Base-by-base conservation (phyloP, 805 yeast genomes). In the Myxozyma nipponensis region DNA sequence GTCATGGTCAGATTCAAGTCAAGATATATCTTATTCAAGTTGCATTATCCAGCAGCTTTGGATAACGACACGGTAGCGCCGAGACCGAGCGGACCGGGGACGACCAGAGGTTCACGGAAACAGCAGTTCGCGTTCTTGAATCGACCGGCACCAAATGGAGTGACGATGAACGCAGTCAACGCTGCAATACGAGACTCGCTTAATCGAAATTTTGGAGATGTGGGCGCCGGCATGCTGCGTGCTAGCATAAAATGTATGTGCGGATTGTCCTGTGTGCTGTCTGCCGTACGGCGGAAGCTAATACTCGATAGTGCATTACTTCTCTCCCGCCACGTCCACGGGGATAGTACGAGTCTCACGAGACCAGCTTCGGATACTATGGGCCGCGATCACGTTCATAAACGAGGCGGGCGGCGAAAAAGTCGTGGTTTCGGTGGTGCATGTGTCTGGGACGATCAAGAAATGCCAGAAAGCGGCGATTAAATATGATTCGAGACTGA, bases 1-100 rank as follows among this genome's bases (percentile, higher is more conserved):
- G 15, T 18, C 6, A 90, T 90, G 98, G 98, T 90, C 15, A 78
- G 98, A 62, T 73, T 90, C 25, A 90, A 90, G 66, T 82, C 89
- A 17, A 72, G 98, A 59, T 90, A 91, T 62, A 74, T 90, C 10
- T 72, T 89, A 3, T 90, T 91, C 65, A 95, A 89, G 58, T 68
- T 90, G 0, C 66, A 86, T 3, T 81, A 81, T 57, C 95, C 95
- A 2, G 21, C 43, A 7, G 17, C 26, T 6, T 5, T 7, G 37
- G 40, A 42, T 17, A 42, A 43, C 19, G 38, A 35, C 21, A 18
- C 38, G 21, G 21, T 35, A 6, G 19, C 6, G 19, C n/a, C 21
- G 9, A 7, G 19, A 6, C 6, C 6, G 17, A 7, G 15, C 17
- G 18, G 30, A 5, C 55, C 57, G 9, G 49, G 55, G 21, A 47